A percentile compares a stretch with the other conserved stretches of the same genome.
phyloP scores from a whole-genome alignment of 2,329 filamentous ascomycete species.

The Plectosphaerella sp. region DNA sequence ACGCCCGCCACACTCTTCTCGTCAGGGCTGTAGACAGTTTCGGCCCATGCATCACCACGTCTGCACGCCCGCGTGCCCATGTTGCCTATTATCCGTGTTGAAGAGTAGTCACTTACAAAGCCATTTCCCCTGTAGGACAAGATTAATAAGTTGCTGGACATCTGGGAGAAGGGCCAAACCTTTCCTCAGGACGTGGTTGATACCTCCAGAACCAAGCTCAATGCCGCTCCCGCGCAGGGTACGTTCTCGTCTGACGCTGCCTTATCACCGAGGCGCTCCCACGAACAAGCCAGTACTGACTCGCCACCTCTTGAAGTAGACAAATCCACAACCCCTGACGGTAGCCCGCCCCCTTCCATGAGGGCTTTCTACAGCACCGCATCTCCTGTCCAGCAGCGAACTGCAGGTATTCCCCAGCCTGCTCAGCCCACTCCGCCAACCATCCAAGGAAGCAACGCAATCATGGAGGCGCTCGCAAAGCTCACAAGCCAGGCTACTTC shows the following conservation, averaged over 20 bases:
- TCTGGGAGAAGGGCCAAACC: conserved; percentile 94
- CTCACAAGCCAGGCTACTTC: conserved; percentile 69
- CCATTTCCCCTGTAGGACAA: conserved; percentile 71
- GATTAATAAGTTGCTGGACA: conserved; percentile 91
- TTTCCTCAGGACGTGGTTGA: conserved; percentile 78
- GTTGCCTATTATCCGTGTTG: conserved; percentile 10
- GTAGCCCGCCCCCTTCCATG: conserved; percentile 49
- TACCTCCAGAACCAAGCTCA: conserved; percentile 78
- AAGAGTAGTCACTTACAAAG: conserved; percentile 30
- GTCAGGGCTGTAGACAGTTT: too few species aligned
- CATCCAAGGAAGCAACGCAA: conserved; percentile 50
- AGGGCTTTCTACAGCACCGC: conserved; percentile 30
- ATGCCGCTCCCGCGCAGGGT: conserved; percentile 57
- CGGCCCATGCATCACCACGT: too few species aligned
- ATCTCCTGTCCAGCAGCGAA: conserved; percentile 6
- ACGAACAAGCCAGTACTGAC: background rate
- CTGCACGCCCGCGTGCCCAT: background rate
- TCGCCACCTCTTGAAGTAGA: conserved; percentile 33
- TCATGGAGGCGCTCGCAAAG: conserved; percentile 74
- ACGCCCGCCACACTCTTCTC: too few species aligned
- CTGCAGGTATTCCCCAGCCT: conserved; percentile 20
- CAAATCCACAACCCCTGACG: conserved; percentile 67
- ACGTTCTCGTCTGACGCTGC: conserved; percentile 36
- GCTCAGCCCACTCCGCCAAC: conserved; percentile 29
- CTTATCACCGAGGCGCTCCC: background rate